Evolutionary conservation across 306 rosid genomes (phyloP), one percentile per base, ranked within the genome.

Genomic region (Inga leiocalycina): DNA sequence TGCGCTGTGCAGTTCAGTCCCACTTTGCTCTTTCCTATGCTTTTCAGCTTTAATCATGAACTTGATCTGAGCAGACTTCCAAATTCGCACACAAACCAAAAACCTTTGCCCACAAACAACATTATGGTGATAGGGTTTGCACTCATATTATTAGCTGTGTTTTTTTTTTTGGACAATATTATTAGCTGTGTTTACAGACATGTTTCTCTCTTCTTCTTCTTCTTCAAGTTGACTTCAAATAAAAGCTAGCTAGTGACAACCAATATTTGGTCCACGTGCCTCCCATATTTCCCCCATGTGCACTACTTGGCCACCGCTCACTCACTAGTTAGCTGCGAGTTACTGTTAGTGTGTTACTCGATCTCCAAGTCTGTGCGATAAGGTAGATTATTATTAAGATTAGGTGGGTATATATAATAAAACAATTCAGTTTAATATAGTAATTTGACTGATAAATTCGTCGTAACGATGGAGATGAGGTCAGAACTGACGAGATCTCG

Each of bases 201-300:
- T 57, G 30, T 57, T n/a, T 57, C 3, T 11, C 24, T 5, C 48
- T 57, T 13, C 52, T 37, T 48, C 51, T 10, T 10, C 52, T 46
- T 66, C 45, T 16, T 39, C 24, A 78, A 56, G 84, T 82, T 86
- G 83, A 82, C 83, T 56, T 71, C 0, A 73, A 81, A 77, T 30
- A 16, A 35, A 5, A 1, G 22, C 59, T 52, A 52, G 59, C n/a
- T 49, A 52, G 27, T 72, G 74, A 66, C 70, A 81, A 79, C 81
- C 74, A 46, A 37, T 10, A 12, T 76, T 86, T 71, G 87, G 80
- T 37, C 85, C 84, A 6, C 56, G 14, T 74, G 83, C 74, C 41
- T 11, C 68, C 49, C 66, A 62, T 75, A 44, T 79, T 61, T 80
- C 2, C 64, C 45, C 59, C 71, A 52, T 10, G 69, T 83, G 43